Evolutionary conservation across 2,329 filamentous ascomycete genomes (phyloP), one percentile per base, ranked within the genome.

Genomic region (Zasmidium cellare): DNA sequence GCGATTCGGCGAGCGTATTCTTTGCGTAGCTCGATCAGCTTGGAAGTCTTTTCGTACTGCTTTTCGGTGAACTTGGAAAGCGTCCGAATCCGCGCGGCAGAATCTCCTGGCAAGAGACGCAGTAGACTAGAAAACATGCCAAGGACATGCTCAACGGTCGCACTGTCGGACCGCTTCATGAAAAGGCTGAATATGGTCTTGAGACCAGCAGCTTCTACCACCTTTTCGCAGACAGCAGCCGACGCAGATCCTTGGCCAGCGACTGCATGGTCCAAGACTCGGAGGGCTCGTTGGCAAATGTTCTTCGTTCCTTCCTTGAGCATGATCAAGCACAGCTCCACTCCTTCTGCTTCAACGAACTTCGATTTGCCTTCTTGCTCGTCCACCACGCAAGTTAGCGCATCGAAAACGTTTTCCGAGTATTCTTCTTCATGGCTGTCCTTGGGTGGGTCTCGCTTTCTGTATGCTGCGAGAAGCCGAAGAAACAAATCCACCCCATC

Each of bases 51-150:
- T 65, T 88, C 91, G 72, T 96, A 96, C 64, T 96, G 87, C 71
- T 91, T 96, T 74, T 99, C 94, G 18, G 96, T 89, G 68, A 97
- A 97, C 71, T 99, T 99, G 49, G 92, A 93, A 3, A 97, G 82
- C 0, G 88, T 84, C 3, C 94, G 85, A 66, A 97, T 96, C 5
- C 94, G 84, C 28, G 87, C 82, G 0, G 90, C 81, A 1, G 90
- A 92, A 28, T 91, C 85, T 16, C 86, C 89, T 0, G 92, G 92
- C 1, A 99, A 75, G 3, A 87, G 81, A 22, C 92, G 87, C 1
- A 99, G 80, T 72, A 99, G 82, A 0, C 89, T 90, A 0, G 90
- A 85, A 62, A 97, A 92, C 9, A 97, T 89, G 9, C 90, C 88
- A 6, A 97, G 79, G 0, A 97, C 77, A 71, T 97, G 92, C 69